phyloP scores from a whole-genome alignment of 805 yeast genomes.

The Ogataea thermomethanolica region DNA sequence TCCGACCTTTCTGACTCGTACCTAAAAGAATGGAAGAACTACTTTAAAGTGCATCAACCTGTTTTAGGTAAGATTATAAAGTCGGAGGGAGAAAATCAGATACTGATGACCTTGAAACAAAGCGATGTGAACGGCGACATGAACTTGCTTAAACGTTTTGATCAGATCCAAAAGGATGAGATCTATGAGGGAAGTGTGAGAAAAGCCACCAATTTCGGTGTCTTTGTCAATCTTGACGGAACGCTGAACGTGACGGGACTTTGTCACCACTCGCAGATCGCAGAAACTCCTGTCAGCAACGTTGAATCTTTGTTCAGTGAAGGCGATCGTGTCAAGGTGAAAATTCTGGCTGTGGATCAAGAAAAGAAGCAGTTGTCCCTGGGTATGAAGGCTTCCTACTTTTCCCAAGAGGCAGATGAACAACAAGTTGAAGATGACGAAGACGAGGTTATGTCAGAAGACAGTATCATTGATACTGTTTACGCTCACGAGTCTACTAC shows the following conservation, averaged over 20 bases:
- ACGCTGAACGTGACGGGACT: slow-evolving; percentile 76
- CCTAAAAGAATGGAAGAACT: slow-evolving; percentile 84
- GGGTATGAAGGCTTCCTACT: slow-evolving; percentile 94
- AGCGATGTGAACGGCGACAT: slow-evolving; percentile 73
- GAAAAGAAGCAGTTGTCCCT: slow-evolving; percentile 75
- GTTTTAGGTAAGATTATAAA: slow-evolving; percentile 71
- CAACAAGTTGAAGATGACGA: slow-evolving; percentile 33
- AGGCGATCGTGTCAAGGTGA: slow-evolving; percentile 90
- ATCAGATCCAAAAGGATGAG: slow-evolving; percentile 67
- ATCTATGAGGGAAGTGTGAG: slow-evolving; percentile 74
- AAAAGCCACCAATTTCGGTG: slow-evolving; percentile 84
- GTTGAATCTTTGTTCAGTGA: slow-evolving; percentile 67
- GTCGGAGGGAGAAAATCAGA: slow-evolving; percentile 57
- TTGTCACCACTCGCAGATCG: slow-evolving; percentile 81
- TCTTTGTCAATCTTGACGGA: slow-evolving; percentile 76
- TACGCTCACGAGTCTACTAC: slow-evolving; percentile 21
- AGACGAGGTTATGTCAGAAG: slow-evolving; percentile 26
- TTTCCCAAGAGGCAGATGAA: slow-evolving; percentile 36
- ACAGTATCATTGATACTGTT: slow-evolving; percentile 35
- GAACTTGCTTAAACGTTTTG: slow-evolving; percentile 54
- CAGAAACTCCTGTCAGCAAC: slow-evolving; percentile 62
- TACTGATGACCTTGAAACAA: slow-evolving; percentile 76
- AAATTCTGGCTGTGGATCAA: slow-evolving; percentile 58
- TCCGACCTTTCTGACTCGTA: slow-evolving; percentile 77
- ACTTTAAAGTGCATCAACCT: slow-evolving; percentile 64